phyloP scores from a whole-genome alignment of 2,329 filamentous ascomycete genomes.

The Microdochium paspali region DNA sequence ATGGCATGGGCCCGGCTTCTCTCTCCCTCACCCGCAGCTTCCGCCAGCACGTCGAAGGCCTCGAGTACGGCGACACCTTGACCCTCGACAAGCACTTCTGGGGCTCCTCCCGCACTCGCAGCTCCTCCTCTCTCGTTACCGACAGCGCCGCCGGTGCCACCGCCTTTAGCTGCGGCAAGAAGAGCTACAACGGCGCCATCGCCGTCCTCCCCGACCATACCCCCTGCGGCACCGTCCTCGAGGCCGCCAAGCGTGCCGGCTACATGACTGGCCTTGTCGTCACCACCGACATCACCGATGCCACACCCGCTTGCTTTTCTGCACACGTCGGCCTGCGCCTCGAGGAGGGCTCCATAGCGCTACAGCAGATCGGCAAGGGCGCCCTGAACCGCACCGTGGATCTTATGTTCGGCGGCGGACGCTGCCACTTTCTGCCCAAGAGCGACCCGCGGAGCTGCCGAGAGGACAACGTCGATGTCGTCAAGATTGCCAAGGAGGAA shows the following conservation, averaged over 20 bases:
- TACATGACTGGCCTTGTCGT: constrained; percentile 92
- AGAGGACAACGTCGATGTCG: constrained; percentile 65
- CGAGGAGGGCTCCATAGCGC: constrained; percentile 84
- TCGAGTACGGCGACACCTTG: constrained; percentile 69
- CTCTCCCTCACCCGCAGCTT: constrained; percentile 80
- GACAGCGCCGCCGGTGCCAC: constrained; percentile 97
- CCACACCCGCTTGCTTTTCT: constrained; percentile 91
- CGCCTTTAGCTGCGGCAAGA: constrained; percentile 83
- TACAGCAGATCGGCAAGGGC: constrained; percentile 85
- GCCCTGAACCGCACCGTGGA: constrained; percentile 82
- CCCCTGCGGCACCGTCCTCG: constrained; percentile 85
- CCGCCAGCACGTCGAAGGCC: constrained; percentile 64
- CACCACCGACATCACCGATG: constrained; percentile 90
- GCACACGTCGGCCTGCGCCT: constrained; percentile 71
- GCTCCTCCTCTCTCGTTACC: constrained; percentile 76
- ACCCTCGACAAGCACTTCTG: constrained; percentile 82
- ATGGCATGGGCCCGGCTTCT: constrained; percentile 95
- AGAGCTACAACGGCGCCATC: constrained; percentile 97
- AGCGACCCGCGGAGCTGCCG: constrained; percentile 73
- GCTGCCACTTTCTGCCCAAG: constrained; percentile 89
- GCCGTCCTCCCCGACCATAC: constrained; percentile 75
- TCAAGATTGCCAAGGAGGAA: constrained; percentile 62
- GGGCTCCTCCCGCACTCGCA: constrained; percentile 80
- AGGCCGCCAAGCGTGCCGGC: constrained; percentile 85
- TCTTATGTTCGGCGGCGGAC: constrained; percentile 83